A percentile compares a stretch with the other conserved stretches of the same genome.
Evolutionary conservation across 164 flowering plant species (phyloP).

Genomic region (Euptelea pleiosperma): DNA sequence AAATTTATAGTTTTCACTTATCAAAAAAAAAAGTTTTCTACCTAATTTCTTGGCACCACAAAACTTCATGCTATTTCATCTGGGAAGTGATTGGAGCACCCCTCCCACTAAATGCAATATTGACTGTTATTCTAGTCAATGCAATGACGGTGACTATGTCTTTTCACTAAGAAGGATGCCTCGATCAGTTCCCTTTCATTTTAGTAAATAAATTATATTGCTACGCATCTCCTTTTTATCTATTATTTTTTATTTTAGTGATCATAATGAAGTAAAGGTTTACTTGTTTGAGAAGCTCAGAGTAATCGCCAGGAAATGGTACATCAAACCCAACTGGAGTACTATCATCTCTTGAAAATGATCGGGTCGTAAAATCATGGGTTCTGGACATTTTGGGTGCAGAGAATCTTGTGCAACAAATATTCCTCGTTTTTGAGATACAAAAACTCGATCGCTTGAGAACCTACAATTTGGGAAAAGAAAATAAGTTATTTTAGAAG

Average conservation of each 20-base stretch:
- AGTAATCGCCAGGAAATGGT: slow-evolving; percentile 67
- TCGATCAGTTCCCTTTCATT: too few relatives aligned
- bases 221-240: too few relatives aligned
- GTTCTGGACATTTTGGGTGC: slow-evolving; percentile 14
- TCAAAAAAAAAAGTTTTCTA: too few relatives aligned
- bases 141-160: too few relatives aligned
- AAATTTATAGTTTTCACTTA: too few relatives aligned
- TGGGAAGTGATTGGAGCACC: too few relatives aligned
- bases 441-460: slow-evolving; percentile 7
- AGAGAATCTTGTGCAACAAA: neutral
- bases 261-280: slow-evolving; percentile 1
- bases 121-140: too few relatives aligned
- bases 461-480: slow-evolving; percentile 15
- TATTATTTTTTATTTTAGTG: neutral
- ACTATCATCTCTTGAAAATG: slow-evolving; percentile 33
- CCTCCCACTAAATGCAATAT: too few relatives aligned
- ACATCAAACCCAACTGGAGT: slow-evolving; percentile 39
- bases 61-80: too few relatives aligned
- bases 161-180: too few relatives aligned
- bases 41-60: too few relatives aligned
- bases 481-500: neutral
- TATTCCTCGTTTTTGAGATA: slow-evolving; percentile 9
- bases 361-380: slow-evolving; percentile 12
- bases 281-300: slow-evolving; percentile 76
- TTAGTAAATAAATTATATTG: too few relatives aligned